Evolutionary conservation across 2,329 filamentous ascomycete genomes (phyloP).

Genomic region (Hypoxylon rubiginosum): DNA sequence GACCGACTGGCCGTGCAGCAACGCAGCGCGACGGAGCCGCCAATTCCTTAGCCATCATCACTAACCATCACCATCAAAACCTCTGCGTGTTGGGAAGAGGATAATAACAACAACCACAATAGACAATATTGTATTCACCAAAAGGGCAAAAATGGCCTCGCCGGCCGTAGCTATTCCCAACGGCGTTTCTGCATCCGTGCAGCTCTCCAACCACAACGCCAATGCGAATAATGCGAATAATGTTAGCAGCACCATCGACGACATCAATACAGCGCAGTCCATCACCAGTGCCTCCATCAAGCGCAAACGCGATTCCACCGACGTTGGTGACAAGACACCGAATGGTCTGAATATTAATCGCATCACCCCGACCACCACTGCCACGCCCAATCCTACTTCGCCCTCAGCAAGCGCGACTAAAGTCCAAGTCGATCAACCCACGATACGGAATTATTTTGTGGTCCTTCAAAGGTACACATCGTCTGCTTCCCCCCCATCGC

Average conservation of each 20-base stretch:
- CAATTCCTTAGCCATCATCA: conserved; percentile 39
- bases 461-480: conserved; percentile 49
- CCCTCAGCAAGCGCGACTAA: conserved; percentile 35
- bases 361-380: conserved; percentile 20
- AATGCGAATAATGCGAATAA: conserved; percentile 8
- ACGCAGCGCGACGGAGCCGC: conserved; percentile 45
- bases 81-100: not conserved
- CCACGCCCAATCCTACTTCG: conserved; percentile 15
- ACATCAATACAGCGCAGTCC: conserved; percentile 45
- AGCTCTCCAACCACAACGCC: conserved; percentile 35
- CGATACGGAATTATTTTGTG: conserved; percentile 48
- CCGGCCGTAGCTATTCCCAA: conserved; percentile 49
- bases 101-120: conserved; percentile 20
- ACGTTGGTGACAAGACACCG: conserved; percentile 41
- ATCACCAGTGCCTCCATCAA: conserved; percentile 47
- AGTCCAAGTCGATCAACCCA: conserved; percentile 43
- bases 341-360: conserved; percentile 37
- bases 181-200: conserved; percentile 46
- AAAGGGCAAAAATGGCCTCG: conserved; percentile 47
- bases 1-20: conserved; percentile 43
- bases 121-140: not conserved
- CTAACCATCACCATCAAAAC: conserved; percentile 14
- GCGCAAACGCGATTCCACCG: conserved; percentile 52
- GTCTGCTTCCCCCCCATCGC: conserved; percentile 4
- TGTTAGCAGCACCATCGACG: conserved; percentile 28